These are phyloP conservation scores for Malania oleifera DNA, from an alignment of 164 flowering plant species.

Conservation along the genomic window DNA sequence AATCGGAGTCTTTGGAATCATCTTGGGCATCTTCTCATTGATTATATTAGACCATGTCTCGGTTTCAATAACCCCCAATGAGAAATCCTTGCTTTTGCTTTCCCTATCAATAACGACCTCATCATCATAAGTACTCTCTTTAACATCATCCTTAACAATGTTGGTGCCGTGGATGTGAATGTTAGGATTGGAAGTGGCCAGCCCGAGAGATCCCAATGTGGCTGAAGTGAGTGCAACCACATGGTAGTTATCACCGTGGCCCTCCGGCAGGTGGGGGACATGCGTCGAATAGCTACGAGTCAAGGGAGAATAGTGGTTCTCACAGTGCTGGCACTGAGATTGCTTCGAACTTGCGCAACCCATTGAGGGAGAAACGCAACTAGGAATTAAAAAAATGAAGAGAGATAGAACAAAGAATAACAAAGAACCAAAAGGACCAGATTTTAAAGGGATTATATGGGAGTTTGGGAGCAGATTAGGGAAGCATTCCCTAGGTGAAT, in stretches of 20 bases:
- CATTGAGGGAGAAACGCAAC: slow-evolving; percentile 24
- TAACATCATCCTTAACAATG: neutral
- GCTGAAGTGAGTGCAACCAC: slow-evolving; percentile 62
- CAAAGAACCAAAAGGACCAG: no score
- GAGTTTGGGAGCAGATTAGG: neutral
- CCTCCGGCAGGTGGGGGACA: slow-evolving; percentile 32
- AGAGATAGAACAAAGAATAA: no score
- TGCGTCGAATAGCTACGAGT: slow-evolving; percentile 48
- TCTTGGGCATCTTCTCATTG: slow-evolving; percentile 48
- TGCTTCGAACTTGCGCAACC: slow-evolving; percentile 70
- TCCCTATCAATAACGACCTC: neutral
- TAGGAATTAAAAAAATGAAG: slow-evolving; percentile 4
- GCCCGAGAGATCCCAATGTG: slow-evolving; percentile 54
- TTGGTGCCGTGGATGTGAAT: neutral
- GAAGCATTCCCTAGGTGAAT: slow-evolving; percentile 4
- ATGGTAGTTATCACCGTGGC: slow-evolving; percentile 42
- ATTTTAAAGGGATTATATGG: neutral
- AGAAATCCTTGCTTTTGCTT: slow-evolving; percentile 22
- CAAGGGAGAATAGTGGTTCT: slow-evolving; percentile 26
- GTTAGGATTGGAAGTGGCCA: slow-evolving; percentile 18
- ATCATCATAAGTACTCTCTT: neutral
- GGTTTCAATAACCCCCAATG: slow-evolving; percentile 49
- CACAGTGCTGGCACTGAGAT: slow-evolving; percentile 37
- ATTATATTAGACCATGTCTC: slow-evolving; percentile 73
- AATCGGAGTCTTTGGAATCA: slow-evolving; percentile 53